A percentile compares a stretch with the other conserved stretches of the same genome.
phyloP scores from a whole-genome alignment of 176 grass and related monocot species.

The Avena sativa region DNA sequence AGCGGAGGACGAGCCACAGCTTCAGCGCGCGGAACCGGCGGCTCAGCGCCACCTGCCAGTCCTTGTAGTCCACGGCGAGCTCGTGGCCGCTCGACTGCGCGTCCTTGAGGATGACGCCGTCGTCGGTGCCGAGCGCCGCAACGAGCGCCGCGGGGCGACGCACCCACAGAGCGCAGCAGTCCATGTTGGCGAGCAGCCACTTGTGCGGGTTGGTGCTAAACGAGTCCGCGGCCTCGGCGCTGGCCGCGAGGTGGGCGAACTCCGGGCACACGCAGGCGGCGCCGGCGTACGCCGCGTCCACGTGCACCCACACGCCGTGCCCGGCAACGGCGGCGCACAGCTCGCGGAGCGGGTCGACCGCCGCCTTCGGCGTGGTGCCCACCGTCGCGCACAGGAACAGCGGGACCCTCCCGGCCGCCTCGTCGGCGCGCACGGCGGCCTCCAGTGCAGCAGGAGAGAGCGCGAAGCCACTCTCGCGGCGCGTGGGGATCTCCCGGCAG shows the following conservation, averaged over 20 bases:
- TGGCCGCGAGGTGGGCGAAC: constrained; percentile 25
- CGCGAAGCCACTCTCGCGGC: background rate
- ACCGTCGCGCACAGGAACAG: constrained; percentile 57
- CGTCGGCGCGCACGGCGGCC: constrained; percentile 40
- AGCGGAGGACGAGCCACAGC: constrained; percentile 67
- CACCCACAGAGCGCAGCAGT: constrained; percentile 73
- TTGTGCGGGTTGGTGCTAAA: constrained; percentile 64
- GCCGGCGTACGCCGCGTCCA: constrained; percentile 58
- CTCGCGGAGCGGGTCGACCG: constrained; percentile 47
- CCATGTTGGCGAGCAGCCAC: constrained; percentile 69
- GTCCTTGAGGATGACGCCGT: constrained; percentile 55
- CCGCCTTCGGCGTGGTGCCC: constrained; percentile 45
- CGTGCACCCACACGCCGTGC: constrained; percentile 50
- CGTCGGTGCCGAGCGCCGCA: constrained; percentile 52
- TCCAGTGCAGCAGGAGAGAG: constrained; percentile 11
- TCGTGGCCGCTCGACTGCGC: background rate
- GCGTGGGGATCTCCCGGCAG: constrained; percentile 42
- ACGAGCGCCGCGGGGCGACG: constrained; percentile 6
- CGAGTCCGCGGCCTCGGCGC: constrained; percentile 47
- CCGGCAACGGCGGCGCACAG: constrained; percentile 31
- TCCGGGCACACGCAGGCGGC: constrained; percentile 56
- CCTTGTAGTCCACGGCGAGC: constrained; percentile 68
- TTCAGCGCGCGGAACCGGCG: constrained; percentile 70
- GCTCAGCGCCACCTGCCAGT: constrained; percentile 71
- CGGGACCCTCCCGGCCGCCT: constrained; percentile 24